Evolutionary conservation across 441 rosid species (phyloP), one percentile per base, ranked within the genome.

Genomic region (Biscutella laevigata): DNA sequence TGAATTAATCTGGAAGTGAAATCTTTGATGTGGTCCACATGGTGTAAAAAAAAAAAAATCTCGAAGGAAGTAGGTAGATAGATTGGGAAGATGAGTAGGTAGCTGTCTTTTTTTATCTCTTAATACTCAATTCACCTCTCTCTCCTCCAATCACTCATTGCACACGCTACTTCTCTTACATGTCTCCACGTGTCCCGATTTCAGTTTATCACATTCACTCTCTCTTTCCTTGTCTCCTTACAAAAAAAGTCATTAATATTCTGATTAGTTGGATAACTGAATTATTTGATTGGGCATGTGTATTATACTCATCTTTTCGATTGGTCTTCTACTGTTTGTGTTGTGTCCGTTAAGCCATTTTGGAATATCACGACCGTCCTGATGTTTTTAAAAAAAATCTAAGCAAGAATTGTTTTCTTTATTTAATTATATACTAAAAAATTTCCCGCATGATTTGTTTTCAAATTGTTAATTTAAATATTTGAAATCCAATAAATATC

Each of bases 11-110:
- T n/a, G n/a, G n/a, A n/a, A n/a, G n/a, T n/a, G n/a, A n/a, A n/a
- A n/a, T n/a, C n/a, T n/a, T n/a, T n/a, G n/a, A n/a, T n/a, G n/a
- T n/a, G n/a, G n/a, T n/a, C n/a, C n/a, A n/a, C n/a, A n/a, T n/a
- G n/a, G n/a, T n/a, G n/a, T n/a, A n/a, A n/a, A n/a, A n/a, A n/a
- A n/a, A n/a, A n/a, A n/a, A n/a, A n/a, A n/a, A n/a, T n/a, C n/a
- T n/a, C n/a, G n/a, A n/a, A 42, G 66, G 52, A 65, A 59, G 66
- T 66, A 46, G 71, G 71, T 66, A 59, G 61, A 59, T 44, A 53
- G 66, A 66, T 65, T 22, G 70, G 43, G 59, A 66, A 66, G 56
- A 66, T 66, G 61, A 53, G 71, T 66, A 37, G 71, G 71, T 66
- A 66, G 66, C 66, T 59, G 65, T 59, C 71, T 53, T 46, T 53